Percentiles rank a stretch among this genome's conserved stretches.
phyloP scores from a whole-genome alignment of 169 alveolate species.

The Eimeria brunetti region DNA sequence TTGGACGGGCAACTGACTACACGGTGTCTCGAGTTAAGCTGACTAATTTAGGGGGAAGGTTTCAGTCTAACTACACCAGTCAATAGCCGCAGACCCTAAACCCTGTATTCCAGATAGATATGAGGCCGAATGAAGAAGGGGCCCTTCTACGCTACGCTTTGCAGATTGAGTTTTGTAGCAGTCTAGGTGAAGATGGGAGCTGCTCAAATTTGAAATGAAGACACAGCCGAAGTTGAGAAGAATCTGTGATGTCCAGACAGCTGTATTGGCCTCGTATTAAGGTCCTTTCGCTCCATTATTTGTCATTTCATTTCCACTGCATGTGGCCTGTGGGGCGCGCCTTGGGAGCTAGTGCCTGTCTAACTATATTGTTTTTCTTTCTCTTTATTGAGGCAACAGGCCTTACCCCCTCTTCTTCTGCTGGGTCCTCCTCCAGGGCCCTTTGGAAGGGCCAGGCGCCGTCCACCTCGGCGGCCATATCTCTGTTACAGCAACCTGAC shows the following conservation, averaged over 20 bases:
- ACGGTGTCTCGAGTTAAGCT: background rate
- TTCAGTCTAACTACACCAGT: background rate
- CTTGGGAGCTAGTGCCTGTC: background rate
- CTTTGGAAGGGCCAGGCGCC: constrained; percentile 19
- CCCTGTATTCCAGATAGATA: background rate
- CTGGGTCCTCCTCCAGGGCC: constrained; percentile 9
- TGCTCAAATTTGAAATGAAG: background rate
- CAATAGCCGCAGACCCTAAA: background rate
- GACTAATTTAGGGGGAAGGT: background rate
- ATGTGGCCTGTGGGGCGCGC: constrained; percentile 11
- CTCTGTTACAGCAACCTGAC: background rate
- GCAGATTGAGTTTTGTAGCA: background rate
- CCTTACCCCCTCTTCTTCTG: background rate
- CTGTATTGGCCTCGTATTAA: background rate
- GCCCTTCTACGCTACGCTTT: background rate
- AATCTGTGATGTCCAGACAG: background rate
- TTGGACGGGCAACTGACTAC: background rate
- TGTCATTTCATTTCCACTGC: background rate
- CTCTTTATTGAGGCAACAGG: background rate
- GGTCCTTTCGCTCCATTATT: background rate
- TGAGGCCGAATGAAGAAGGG: background rate
- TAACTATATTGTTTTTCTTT: background rate
- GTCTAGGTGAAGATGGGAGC: background rate
- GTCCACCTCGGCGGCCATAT: constrained; percentile 4
- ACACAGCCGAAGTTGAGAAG: background rate